Evolutionary conservation across 768 basidiomycete species (phyloP).

Genomic region (Collybiopsis luxurians): DNA sequence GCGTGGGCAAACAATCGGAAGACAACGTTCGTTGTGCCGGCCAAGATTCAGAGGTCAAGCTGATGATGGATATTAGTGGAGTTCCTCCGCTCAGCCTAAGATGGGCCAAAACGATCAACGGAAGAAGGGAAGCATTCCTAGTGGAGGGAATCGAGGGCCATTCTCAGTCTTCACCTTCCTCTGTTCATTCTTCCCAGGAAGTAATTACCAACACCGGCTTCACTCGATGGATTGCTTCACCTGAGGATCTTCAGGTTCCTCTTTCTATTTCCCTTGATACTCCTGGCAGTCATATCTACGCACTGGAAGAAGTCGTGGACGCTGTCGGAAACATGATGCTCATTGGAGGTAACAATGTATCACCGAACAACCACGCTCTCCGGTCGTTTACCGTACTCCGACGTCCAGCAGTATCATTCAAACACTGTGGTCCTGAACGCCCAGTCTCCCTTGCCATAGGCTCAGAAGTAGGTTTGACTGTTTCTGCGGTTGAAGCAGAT

Average conservation of each 20-base stretch:
- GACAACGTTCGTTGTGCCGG: constrained; percentile 67
- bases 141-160: constrained; percentile 82
- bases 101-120: constrained; percentile 72
- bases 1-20: constrained; percentile 34
- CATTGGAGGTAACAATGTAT: constrained; percentile 25
- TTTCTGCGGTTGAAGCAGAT: constrained; percentile 56
- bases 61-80: constrained; percentile 66
- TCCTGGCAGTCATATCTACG: constrained; percentile 68
- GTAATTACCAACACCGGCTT: constrained; percentile 3
- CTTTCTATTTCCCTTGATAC: constrained; percentile 60
- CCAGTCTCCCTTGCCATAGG: constrained; percentile 74
- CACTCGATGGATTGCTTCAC: constrained; percentile 23
- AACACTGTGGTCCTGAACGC: constrained; percentile 65
- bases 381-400: constrained; percentile 70
- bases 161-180: constrained; percentile 23
- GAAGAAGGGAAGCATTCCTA: constrained; percentile 64
- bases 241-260: constrained; percentile 66
- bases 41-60: constrained; percentile 51
- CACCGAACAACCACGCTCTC: constrained; percentile 43
- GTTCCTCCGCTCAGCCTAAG: constrained; percentile 75
- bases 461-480: constrained; percentile 52
- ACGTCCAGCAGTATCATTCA: constrained; percentile 71
- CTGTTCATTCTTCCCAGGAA: background rate
- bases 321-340: constrained; percentile 74
- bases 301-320: constrained; percentile 81